phyloP scores from a whole-genome alignment of 225 moss, liverwort and hornwort genomes.

The Marchantia paleacea region DNA sequence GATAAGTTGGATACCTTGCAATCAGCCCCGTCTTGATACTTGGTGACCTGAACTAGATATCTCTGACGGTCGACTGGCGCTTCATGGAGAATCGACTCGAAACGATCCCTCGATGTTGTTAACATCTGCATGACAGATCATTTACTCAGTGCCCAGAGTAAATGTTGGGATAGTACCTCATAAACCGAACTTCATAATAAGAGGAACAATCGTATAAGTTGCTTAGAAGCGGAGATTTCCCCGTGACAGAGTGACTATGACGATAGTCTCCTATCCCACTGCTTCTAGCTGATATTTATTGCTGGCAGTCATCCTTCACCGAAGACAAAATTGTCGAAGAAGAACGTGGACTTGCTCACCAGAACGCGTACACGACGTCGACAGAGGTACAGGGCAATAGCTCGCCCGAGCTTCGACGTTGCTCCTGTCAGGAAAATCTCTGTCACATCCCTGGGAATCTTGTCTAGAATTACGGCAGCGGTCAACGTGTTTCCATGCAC shows the following conservation, averaged over 20 bases:
- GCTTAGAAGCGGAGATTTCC: no score
- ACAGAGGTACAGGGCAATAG: conserved; percentile 68
- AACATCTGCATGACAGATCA: conserved; percentile 55
- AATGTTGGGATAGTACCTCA: no score
- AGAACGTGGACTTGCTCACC: conserved; percentile 35
- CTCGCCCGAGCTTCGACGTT: conserved; percentile 86
- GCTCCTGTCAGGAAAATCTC: conserved; percentile 87
- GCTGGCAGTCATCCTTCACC: no score
- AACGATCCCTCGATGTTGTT: conserved; percentile 78
- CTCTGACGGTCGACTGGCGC: conserved; percentile 43
- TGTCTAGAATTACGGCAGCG: conserved; percentile 72
- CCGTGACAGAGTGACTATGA: no score
- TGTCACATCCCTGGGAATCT: conserved; percentile 52
- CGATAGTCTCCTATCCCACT: no score
- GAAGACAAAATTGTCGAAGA: not conserved
- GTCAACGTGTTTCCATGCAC: conserved; percentile 92
- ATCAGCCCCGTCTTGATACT: conserved; percentile 72
- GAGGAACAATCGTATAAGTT: no score
- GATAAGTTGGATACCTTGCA: conserved; percentile 36
- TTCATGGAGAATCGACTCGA: conserved; percentile 63
- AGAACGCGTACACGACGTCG: conserved; percentile 65
- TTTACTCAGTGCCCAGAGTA: not conserved
- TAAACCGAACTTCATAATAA: no score
- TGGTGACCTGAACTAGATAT: conserved; percentile 72
- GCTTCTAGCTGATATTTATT: no score